Base-by-base conservation (phyloP, 495 filamentous ascomycete species). In the Echria macrotheca region DNA sequence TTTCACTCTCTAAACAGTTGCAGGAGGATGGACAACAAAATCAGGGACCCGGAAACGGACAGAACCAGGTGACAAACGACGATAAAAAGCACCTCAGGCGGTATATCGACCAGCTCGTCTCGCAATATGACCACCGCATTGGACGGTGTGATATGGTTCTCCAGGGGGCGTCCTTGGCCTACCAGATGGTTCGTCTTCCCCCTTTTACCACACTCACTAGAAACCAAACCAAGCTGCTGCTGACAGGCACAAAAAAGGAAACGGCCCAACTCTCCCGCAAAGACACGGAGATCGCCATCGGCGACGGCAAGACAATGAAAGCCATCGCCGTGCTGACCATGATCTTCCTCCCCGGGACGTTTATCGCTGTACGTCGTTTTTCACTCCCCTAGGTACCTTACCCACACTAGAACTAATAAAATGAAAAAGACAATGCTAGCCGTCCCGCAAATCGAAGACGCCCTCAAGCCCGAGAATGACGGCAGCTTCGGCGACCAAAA, bases 351-450 rank as follows among this genome's bases (percentile, higher is more conserved):
- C 44, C 44, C 11, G 44, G 44, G 15, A 46, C 44, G 29, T 46
- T 46, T 24, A 46, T 46, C 31, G 44, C 44, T 12, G 44, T 35
- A 24, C 8, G n/a, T n/a, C n/a, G 44, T 35, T 10, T 12, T 14
- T 3, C 31, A 18, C 28, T 23, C 26, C 6, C 42, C 14, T 12
- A 5, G n/a, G 5, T 19, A 2, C 18, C 24, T 28, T 6, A n/a
- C 10, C 3, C 38, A 21, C 5, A 36, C 15, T n/a, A n/a, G n/a
- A n/a, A n/a, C n/a, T n/a, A n/a, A n/a, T n/a, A n/a, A n/a, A n/a
- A n/a, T n/a, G n/a, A n/a, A n/a, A n/a, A 10, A 46, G 44, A 46
- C 44, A 5, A 46, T 46, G 44, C 44, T 46, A 5, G 44, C 44
- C 12, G 44, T 46, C 10, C 44, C 44, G 44, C 44, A 46, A 28